Base-by-base conservation (phyloP, 225 moss, liverwort and hornwort species). In the Pseudisothecium myosuroides region DNA sequence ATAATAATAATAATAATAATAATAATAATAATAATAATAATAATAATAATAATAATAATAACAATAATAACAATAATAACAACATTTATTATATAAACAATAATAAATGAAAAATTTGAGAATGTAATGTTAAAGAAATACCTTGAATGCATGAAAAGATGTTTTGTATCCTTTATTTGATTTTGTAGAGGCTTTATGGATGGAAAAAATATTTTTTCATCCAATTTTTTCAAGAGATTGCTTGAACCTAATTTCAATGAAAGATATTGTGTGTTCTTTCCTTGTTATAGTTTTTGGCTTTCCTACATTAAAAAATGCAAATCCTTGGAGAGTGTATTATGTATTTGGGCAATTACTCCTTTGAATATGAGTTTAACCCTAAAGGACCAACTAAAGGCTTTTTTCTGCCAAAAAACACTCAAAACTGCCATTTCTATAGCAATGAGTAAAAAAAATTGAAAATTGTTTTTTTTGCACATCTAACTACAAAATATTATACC, bases 151-250 rank as follows among this genome's bases (percentile, higher is more conserved):
- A 0, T 11, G 2, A 7, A 0, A 31, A 36, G 47, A 31, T 1
- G 0, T 75, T 32, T 47, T 12, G 2, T 31, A 0, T 49, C 31
- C 7, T 74, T 31, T 19, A 17, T 1, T 28, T 74, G 74, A 47
- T 29, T 74, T 47, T 27, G 11, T 1, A 1, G 10, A 49, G 19
- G 2, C 7, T 5, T 49, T 1, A 7, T 20, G 0, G 2, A 75
- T 32, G 6, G 47, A 31, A 19, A 31, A 4, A 24, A 10, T 6
- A 15, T 9, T 4, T 24, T 24, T 75, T 32, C 11, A 50, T 34
- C 4, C 1, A 34, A 20, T 20, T 49, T 28, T 10, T 9, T 3
- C 0, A 1, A 0, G 2, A 0, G 12, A 18, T 0, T 21, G 13
- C 2, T 54, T 76, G 14, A 54, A 54, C 0, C 36, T 1, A 76